phyloP scores from a whole-genome alignment of 805 yeast genomes.

The Saccharomycopsis malanga region DNA sequence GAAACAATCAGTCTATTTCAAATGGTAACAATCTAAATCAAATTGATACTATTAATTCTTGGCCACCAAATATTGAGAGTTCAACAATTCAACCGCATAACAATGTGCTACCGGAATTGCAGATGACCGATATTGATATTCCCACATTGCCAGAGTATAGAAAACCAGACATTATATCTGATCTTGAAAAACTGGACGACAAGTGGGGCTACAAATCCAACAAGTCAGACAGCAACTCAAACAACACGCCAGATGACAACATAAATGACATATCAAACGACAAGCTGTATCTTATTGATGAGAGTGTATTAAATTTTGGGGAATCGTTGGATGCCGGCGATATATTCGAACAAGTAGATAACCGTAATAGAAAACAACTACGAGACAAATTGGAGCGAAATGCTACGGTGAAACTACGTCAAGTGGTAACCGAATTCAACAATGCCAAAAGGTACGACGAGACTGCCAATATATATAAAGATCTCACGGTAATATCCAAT shows the following conservation, averaged over 20 bases:
- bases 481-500: slow-evolving; percentile 1
- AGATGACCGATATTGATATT: too few species aligned
- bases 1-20: too few species aligned
- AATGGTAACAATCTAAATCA: too few species aligned
- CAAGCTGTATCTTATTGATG: slow-evolving; percentile 17
- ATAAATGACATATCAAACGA: too few species aligned
- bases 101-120: too few species aligned
- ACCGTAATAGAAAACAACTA: not conserved
- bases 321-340: slow-evolving; percentile 9
- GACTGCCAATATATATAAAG: slow-evolving; percentile 6
- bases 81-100: too few species aligned
- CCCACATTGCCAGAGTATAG: not conserved
- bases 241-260: too few species aligned
- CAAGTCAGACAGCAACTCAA: too few species aligned
- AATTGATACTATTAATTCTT: too few species aligned
- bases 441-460: not conserved
- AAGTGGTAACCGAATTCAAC: not conserved
- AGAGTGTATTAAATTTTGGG: slow-evolving; percentile 16
- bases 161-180: not conserved
- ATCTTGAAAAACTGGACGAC: not conserved
- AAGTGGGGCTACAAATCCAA: too few species aligned
- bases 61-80: too few species aligned
- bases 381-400: slow-evolving; percentile 8
- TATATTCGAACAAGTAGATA: not conserved
- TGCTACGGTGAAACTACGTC: slow-evolving; percentile 6